Conservation (phyloP, 2,329 filamentous ascomycete genomes). For the Paraphoma chrysanthemicola region DNA sequence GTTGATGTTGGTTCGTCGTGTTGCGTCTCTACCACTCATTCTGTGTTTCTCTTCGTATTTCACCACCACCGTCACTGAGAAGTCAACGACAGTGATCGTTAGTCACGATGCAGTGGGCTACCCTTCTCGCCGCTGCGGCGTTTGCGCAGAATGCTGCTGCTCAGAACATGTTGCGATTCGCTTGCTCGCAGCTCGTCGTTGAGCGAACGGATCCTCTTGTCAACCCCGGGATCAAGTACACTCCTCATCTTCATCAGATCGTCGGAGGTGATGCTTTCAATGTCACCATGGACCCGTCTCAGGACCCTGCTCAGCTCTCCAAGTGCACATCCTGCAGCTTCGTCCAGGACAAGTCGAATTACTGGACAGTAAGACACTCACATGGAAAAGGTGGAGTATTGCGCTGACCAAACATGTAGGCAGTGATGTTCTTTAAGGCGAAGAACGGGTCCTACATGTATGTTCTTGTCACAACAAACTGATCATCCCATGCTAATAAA, state of each 20-base stretch:
- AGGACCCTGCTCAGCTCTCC: slow-evolving; percentile 30
- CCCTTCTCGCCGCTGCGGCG: slow-evolving; percentile 28
- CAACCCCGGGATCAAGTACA: slow-evolving; percentile 44
- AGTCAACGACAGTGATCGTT: slow-evolving; percentile 2
- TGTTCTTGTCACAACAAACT: neutral
- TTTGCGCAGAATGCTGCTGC: slow-evolving; percentile 32
- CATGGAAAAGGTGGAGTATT: too few relatives aligned
- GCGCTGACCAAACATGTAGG: neutral
- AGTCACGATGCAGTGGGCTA: slow-evolving; percentile 40
- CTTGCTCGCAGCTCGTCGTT: slow-evolving; percentile 45
- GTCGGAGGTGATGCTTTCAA: slow-evolving; percentile 44
- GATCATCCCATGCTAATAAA: neutral
- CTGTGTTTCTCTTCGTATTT: slow-evolving; percentile 3
- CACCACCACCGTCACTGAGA: neutral
- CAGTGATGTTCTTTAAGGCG: slow-evolving; percentile 46
- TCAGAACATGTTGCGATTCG: slow-evolving; percentile 43
- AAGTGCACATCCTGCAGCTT: slow-evolving; percentile 45
- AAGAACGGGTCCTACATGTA: slow-evolving; percentile 42
- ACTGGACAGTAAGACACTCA: slow-evolving; percentile 30
- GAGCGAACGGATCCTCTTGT: slow-evolving; percentile 43
- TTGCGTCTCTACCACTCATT: slow-evolving; percentile 23
- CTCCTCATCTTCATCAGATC: slow-evolving; percentile 45
- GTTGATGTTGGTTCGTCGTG: slow-evolving; percentile 8
- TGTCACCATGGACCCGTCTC: slow-evolving; percentile 40
- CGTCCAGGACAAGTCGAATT: slow-evolving; percentile 42